Base-by-base conservation (phyloP, 2,329 filamentous ascomycete species). In the Claviceps sp. region DNA sequence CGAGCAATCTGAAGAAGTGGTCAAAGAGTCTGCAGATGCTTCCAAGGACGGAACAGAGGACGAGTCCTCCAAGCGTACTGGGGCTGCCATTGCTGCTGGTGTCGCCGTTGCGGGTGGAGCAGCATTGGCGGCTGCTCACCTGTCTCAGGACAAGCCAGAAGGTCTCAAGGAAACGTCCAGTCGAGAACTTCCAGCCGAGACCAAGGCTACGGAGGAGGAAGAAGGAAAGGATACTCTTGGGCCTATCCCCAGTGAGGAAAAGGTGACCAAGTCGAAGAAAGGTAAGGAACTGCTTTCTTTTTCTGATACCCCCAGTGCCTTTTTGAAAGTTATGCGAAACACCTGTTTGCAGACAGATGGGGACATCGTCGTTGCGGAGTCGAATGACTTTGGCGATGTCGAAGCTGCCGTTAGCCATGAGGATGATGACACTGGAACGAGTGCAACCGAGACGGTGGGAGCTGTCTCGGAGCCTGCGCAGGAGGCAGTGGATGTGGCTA, bases 201-300 rank as follows among this genome's bases (percentile, higher is more conserved):
- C 49, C 48, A 52, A 58, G 44, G 11, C 52, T n/a, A 48, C 52
- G 11, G 65, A 63, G 49, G 63, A 65, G 51, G 64, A 65, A 36
- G 68, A 72, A 61, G 66, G 62, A 52, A 70, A 69, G 56, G 69
- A 72, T 53, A 64, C 59, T 4, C 60, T 71, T 54, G 67, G 65
- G 30, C 67, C 67, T 26, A 71, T 70, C 54, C 61, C 65, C 47
- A 57, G 59, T 46, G 65, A 67, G 48, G 65, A 66, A 54, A 68
- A 63, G 57, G 59, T 54, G 47, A 53, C 59, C 50, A 62, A 58
- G 55, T 59, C 60, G 52, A 67, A 65, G 58, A 72, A 70, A 73
- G 71, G 71, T 73, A 67, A 73, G 71, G 64, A 67, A 59, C 56
- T 60, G 54, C 56, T 58, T 65, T 63, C 58, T 62, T 61, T 66